Conservation (phyloP, 1,284 basidiomycete genomes). For the Gomphus sp. region DNA sequence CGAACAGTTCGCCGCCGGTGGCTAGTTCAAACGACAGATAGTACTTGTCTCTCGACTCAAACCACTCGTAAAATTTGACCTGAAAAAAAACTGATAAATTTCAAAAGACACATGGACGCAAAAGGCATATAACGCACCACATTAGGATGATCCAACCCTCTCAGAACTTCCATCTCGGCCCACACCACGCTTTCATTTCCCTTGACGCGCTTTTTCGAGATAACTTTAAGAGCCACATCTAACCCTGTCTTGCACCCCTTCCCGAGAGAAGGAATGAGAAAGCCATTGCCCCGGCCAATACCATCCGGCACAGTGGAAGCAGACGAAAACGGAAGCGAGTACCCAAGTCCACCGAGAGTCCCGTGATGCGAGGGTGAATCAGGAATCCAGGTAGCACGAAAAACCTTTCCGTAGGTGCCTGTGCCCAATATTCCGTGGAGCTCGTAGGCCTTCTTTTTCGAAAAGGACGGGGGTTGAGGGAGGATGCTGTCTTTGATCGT, state of each 20-base stretch:
- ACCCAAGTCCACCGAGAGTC: background rate
- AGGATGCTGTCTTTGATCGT: conserved; percentile 42
- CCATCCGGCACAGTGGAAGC: conserved; percentile 16
- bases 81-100: conserved; percentile 17
- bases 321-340: conserved; percentile 14
- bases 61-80: conserved; percentile 92
- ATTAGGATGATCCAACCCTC: conserved; percentile 80
- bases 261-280: conserved; percentile 14
- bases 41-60: conserved; percentile 86
- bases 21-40: conserved; percentile 91
- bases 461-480: conserved; percentile 74
- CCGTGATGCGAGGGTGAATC: conserved; percentile 5
- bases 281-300: conserved; percentile 11
- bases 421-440: conserved; percentile 65
- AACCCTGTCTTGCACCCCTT: conserved; percentile 29
- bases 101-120: too few species aligned
- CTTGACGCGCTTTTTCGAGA: conserved; percentile 87
- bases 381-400: conserved; percentile 47
- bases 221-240: conserved; percentile 83
- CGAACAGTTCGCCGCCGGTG: conserved; percentile 83
- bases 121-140: conserved; percentile 49
- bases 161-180: conserved; percentile 86
- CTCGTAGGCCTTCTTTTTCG: conserved; percentile 77
- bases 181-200: conserved; percentile 79
- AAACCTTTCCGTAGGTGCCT: conserved; percentile 83